Percentiles rank a stretch among this genome's conserved stretches.
These are phyloP conservation scores for Penicillium paradoxum DNA, from an alignment of 495 filamentous ascomycete species.

Conservation along the genomic window DNA sequence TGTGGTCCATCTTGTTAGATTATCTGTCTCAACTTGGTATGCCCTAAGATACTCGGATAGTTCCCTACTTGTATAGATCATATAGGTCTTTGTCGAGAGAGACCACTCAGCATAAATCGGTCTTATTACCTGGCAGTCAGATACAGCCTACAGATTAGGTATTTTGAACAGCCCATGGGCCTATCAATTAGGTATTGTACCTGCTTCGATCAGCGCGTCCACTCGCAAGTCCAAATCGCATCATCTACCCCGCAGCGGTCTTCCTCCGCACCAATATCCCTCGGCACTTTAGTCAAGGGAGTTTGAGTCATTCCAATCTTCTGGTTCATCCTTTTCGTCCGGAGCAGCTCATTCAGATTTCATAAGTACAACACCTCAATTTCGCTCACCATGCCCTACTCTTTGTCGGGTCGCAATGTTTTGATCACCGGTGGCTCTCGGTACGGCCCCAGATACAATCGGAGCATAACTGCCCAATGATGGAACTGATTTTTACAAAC, in stretches of 20 bases:
- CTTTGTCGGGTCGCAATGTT: constrained; percentile 57
- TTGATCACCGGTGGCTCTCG: constrained; percentile 66
- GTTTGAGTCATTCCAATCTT: neutral
- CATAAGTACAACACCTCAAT: neutral
- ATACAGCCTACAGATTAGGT: neutral
- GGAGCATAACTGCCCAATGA: neutral
- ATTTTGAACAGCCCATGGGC: neutral
- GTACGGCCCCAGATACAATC: constrained; percentile 29
- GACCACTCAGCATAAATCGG: too few species aligned
- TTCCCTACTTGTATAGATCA: too few species aligned
- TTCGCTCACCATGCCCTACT: constrained; percentile 51
- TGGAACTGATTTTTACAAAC: neutral
- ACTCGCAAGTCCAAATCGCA: neutral
- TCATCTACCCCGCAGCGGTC: neutral
- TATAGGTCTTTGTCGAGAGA: too few species aligned
- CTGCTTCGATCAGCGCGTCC: neutral
- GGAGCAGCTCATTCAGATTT: neutral
- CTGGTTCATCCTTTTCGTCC: neutral
- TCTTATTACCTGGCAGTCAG: neutral
- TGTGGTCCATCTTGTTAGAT: too few species aligned
- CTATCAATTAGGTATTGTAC: neutral
- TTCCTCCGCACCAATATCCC: neutral
- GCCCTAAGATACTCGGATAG: too few species aligned
- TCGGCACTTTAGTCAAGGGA: neutral
- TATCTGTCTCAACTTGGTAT: too few species aligned